Conservation (phyloP, 2,329 filamentous ascomycete genomes). For the Colletotrichum musae region DNA sequence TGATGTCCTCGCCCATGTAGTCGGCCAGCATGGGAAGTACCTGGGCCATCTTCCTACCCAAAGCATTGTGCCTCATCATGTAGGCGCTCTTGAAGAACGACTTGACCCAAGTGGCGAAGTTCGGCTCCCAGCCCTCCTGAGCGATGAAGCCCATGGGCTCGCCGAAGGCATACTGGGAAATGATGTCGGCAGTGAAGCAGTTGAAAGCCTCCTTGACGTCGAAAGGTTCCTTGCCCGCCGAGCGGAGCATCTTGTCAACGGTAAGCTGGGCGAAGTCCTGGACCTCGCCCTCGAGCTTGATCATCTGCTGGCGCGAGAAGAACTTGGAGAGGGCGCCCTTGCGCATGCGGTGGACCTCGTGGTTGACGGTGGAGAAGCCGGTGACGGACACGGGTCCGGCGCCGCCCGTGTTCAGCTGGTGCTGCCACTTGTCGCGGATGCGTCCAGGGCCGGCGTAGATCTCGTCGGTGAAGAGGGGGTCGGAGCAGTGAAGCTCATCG, state of each 20-base stretch:
- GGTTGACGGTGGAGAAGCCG: conserved; percentile 46
- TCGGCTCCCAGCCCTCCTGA: conserved; percentile 51
- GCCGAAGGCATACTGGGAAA: conserved; percentile 56
- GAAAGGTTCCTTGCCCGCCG: conserved; percentile 45
- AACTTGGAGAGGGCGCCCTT: conserved; percentile 50
- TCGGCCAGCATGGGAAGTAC: conserved; percentile 46
- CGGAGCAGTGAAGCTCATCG: conserved; percentile 55
- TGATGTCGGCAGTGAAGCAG: conserved; percentile 57
- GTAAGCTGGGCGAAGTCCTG: conserved; percentile 37
- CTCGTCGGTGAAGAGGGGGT: conserved; percentile 54
- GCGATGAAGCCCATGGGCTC: conserved; percentile 50
- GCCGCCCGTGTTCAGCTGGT: conserved; percentile 45
- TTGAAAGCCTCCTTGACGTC: conserved; percentile 54
- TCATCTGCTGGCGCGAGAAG: conserved; percentile 49
- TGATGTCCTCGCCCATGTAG: conserved; percentile 46
- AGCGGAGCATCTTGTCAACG: conserved; percentile 43
- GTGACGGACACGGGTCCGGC: conserved; percentile 44
- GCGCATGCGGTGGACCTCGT: conserved; percentile 52
- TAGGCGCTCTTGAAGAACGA: conserved; percentile 51
- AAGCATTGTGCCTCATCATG: conserved; percentile 50
- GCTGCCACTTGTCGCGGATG: conserved; percentile 43
- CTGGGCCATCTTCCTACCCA: conserved; percentile 46
- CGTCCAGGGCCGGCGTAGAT: conserved; percentile 49
- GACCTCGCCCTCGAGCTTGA: conserved; percentile 35
- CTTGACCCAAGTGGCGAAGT: conserved; percentile 52